Conservation (phyloP, 2,329 filamentous ascomycete species). For the Claviceps sp. region DNA sequence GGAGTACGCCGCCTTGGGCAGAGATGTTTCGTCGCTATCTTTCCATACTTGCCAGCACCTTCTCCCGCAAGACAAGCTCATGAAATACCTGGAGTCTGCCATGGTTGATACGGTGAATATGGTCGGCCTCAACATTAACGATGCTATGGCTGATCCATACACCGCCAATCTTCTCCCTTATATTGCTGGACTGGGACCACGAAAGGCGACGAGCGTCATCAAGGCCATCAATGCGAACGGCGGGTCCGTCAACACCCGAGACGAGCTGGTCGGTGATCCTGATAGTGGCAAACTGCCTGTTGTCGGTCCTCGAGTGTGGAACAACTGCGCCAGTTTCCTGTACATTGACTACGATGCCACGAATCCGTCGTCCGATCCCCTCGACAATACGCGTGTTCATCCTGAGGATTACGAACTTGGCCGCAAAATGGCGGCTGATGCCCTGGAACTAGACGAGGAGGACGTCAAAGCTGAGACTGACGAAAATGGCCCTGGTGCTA, state of each 20-base stretch:
- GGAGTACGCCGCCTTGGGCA: conserved; percentile 86
- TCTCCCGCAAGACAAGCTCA: conserved; percentile 73
- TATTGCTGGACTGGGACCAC: conserved; percentile 78
- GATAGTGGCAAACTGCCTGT: conserved; percentile 66
- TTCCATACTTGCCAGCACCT: conserved; percentile 88
- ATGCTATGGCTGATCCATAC: conserved; percentile 69
- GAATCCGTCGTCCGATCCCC: conserved; percentile 71
- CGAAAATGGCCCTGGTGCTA: conserved; percentile 77
- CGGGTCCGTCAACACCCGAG: conserved; percentile 68
- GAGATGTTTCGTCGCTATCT: conserved; percentile 71
- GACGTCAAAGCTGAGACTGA: conserved; percentile 91
- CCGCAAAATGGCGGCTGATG: conserved; percentile 96
- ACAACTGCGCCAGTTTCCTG: conserved; percentile 92
- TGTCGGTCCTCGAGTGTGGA: conserved; percentile 83
- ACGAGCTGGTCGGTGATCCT: conserved; percentile 78
- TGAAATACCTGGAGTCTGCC: conserved; percentile 80
- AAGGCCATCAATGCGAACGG: conserved; percentile 85
- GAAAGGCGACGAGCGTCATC: conserved; percentile 64
- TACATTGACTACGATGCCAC: conserved; percentile 79
- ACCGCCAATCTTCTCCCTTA: conserved; percentile 82
- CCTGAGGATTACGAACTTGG: conserved; percentile 97
- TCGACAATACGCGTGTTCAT: conserved; percentile 94
- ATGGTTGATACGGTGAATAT: conserved; percentile 99
- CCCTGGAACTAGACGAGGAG: conserved; percentile 90
- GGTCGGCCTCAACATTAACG: conserved; percentile 88